Evolutionary conservation across 2,329 filamentous ascomycete genomes (phyloP).

Genomic region (Eutypella sp.): DNA sequence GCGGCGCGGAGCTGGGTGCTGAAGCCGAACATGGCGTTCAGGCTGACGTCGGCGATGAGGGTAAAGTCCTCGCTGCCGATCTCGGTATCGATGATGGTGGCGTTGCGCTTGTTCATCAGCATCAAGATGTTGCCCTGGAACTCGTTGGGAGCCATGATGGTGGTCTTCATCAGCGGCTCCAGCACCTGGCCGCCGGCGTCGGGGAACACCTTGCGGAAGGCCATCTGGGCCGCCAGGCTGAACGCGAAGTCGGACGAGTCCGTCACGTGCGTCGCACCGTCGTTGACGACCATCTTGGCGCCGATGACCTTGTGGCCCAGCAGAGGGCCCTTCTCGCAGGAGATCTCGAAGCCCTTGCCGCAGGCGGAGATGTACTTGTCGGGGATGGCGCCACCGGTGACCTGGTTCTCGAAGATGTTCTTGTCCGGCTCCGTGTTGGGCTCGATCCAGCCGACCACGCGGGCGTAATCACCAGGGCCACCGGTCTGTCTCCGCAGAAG

Average conservation of each 20-base stretch:
- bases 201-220: conserved; percentile 89
- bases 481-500: conserved; percentile 92
- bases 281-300: conserved; percentile 85
- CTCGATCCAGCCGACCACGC: conserved; percentile 88
- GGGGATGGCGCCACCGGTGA: conserved; percentile 83
- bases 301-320: conserved; percentile 92
- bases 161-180: conserved; percentile 97
- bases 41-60: conserved; percentile 81
- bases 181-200: conserved; percentile 78
- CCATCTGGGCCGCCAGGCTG: conserved; percentile 89
- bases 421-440: conserved; percentile 67
- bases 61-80: conserved; percentile 93
- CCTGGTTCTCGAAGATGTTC: conserved; percentile 82
- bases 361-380: conserved; percentile 96
- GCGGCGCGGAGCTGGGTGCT: conserved; percentile 84
- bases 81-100: conserved; percentile 92
- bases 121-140: conserved; percentile 97
- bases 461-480: conserved; percentile 91
- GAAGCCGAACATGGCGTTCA: conserved; percentile 99
- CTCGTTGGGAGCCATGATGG: conserved; percentile 90
- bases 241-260: conserved; percentile 97
- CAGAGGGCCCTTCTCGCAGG: conserved; percentile 81
- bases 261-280: conserved; percentile 94
- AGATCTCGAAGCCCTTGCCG: conserved; percentile 84
- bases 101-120: conserved; percentile 93